Percentiles rank a stretch among this genome's conserved stretches.
Conservation (phyloP, 192 early-diverging fungal species). For the Backusella luteola region DNA sequence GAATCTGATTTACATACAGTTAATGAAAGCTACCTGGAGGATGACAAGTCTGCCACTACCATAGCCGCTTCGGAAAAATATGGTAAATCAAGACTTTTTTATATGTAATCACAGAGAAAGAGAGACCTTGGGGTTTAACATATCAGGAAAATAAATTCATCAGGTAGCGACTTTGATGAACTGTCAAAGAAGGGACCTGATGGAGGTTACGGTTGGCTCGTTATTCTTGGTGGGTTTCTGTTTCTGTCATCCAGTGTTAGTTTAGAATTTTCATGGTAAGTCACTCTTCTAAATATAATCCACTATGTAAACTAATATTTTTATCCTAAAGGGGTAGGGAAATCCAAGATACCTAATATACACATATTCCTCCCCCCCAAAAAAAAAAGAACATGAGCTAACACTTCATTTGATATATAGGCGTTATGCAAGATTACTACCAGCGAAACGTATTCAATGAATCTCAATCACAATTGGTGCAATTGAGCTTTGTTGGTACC, state of each 20-base stretch:
- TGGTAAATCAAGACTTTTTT: not conserved
- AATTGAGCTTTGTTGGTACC: conserved; percentile 27
- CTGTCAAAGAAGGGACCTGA: not conserved
- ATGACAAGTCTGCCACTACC: too few species aligned
- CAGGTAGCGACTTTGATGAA: not conserved
- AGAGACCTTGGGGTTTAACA: too few species aligned
- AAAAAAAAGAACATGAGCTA: not conserved
- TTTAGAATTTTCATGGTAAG: not conserved
- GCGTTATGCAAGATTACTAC: conserved; percentile 33
- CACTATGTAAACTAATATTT: too few species aligned
- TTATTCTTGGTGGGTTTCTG: not conserved
- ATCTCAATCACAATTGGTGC: not conserved
- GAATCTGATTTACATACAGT: too few species aligned
- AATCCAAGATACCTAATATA: not conserved
- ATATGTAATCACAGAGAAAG: too few species aligned
- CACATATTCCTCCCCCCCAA: not conserved
- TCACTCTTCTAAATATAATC: too few species aligned
- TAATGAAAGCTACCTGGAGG: too few species aligned
- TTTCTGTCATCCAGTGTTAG: not conserved
- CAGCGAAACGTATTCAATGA: conserved; percentile 19
- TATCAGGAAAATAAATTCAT: not conserved
- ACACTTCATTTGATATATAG: not conserved
- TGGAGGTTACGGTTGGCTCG: not conserved
- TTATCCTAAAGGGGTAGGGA: too few species aligned
- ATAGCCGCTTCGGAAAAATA: not conserved